Percentiles rank a stretch among this genome's conserved stretches.
Evolutionary conservation across 768 basidiomycete genomes (phyloP).

Genomic region (Mycena floridula): DNA sequence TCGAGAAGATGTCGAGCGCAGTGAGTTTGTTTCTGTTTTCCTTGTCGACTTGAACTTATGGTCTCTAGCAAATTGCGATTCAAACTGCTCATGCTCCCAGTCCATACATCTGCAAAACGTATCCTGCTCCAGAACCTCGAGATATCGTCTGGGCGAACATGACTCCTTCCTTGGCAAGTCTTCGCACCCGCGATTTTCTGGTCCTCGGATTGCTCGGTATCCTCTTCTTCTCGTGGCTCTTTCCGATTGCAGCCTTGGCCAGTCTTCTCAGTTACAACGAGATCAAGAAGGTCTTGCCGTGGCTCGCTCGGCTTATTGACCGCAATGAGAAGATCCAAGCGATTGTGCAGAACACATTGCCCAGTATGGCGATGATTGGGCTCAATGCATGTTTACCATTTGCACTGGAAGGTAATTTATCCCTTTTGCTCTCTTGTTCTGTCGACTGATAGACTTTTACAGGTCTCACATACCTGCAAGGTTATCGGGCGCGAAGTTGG

Average conservation of each 20-base stretch:
- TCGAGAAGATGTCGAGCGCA: slow-evolving; percentile 91
- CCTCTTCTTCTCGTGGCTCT: slow-evolving; percentile 86
- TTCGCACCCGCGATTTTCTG: slow-evolving; percentile 62
- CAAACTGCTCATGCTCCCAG: slow-evolving; percentile 75
- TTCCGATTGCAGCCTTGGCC: slow-evolving; percentile 86
- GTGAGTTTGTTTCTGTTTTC: slow-evolving; percentile 36
- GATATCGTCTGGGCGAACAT: slow-evolving; percentile 96
- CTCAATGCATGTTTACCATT: slow-evolving; percentile 89
- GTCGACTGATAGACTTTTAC: no score
- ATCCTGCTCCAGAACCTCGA: slow-evolving; percentile 85
- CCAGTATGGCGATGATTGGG: slow-evolving; percentile 83
- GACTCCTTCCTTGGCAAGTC: slow-evolving; percentile 50
- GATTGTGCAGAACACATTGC: slow-evolving; percentile 91
- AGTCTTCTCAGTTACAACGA: slow-evolving; percentile 87
- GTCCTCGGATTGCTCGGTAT: slow-evolving; percentile 65
- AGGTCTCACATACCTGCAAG: slow-evolving; percentile 87
- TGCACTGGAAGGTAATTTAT: slow-evolving; percentile 80
- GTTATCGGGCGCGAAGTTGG: slow-evolving; percentile 84
- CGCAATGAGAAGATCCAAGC: slow-evolving; percentile 74
- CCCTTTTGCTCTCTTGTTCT: slow-evolving; percentile 7
- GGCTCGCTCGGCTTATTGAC: slow-evolving; percentile 83
- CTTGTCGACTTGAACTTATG: background rate
- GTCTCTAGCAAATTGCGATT: slow-evolving; percentile 72
- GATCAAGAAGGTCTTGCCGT: slow-evolving; percentile 85
- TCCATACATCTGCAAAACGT: slow-evolving; percentile 61